phyloP scores from a whole-genome alignment of 331 rosid genomes.

The Saraca asoca region DNA sequence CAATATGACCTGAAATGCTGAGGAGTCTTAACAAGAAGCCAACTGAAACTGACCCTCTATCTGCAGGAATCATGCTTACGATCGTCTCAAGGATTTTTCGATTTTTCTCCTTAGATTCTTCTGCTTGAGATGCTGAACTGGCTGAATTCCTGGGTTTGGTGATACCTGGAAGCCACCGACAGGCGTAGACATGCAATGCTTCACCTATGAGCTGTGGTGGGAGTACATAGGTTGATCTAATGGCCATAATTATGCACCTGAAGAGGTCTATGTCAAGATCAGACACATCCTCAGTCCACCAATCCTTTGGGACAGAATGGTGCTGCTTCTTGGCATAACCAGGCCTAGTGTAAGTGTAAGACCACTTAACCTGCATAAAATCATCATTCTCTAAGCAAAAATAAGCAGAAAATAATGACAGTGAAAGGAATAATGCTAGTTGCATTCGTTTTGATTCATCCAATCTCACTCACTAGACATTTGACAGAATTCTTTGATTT shows the following conservation, averaged over 20 bases:
- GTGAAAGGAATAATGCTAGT: too few relatives aligned
- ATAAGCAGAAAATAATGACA: background rate
- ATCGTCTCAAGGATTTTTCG: constrained; percentile 67
- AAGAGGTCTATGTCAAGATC: constrained; percentile 90
- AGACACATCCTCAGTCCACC: constrained; percentile 98
- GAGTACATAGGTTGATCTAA: constrained; percentile 69
- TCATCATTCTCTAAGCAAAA: constrained; percentile 26
- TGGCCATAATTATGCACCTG: constrained; percentile 73
- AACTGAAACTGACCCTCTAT: constrained; percentile 79
- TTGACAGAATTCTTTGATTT: too few relatives aligned
- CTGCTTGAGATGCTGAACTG: constrained; percentile 56
- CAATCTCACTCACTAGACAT: too few relatives aligned
- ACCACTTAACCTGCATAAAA: constrained; percentile 79
- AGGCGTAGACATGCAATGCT: constrained; percentile 90
- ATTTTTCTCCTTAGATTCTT: constrained; percentile 53
- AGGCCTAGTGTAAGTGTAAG: constrained; percentile 94
- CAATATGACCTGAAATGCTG: constrained; percentile 55
- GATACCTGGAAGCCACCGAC: constrained; percentile 75
- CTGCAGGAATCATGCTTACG: constrained; percentile 82
- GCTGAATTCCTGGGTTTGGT: constrained; percentile 46
- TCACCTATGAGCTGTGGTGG: constrained; percentile 93
- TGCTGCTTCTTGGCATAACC: constrained; percentile 75
- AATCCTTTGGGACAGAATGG: constrained; percentile 90
- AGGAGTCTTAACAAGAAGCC: constrained; percentile 84
- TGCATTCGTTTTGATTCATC: too few relatives aligned